Evolutionary conservation across 352 stramenopile species (phyloP), one percentile per base, ranked within the genome.

Genomic region (Phytophthora litchii): DNA sequence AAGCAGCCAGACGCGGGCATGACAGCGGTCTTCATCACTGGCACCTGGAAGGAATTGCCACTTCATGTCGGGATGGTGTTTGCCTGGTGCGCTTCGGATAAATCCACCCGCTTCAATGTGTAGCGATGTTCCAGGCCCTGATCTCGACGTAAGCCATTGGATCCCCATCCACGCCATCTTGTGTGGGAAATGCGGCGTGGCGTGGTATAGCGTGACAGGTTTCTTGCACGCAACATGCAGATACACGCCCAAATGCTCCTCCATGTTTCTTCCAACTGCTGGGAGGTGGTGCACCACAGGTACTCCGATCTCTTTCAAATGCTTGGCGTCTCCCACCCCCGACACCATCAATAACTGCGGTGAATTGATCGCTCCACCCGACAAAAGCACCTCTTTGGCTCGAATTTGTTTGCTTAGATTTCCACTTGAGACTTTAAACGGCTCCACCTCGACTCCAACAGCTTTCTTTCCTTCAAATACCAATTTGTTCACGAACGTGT

Each of bases 241-340:
- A 56, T 94, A 95, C n/a, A 92, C 67, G 17, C 92, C 84, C 20
- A 95, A 52, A 47, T 95, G 86, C 37, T 95, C 86, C 47, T 95
- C 84, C 72, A 95, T 76, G 74, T 95, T 92, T 50, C 88, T 68
- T 27, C 86, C 86, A 14, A 95, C 84, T 13, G 83, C 80, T 3
- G 84, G 76, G 20, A 90, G 29, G 60, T 94, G 64, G 21, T 90
- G 71, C n/a, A 92, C 70, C 12, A 92, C 50, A 1, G 83, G 80
- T 19, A 94, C 69, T 21, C 67, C 76, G 10, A 92, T 31, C 7
- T 91, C 70, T 19, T 80, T 83, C 34, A 94, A 43, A 37, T 92
- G 73, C 9, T 88, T 42, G 3, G 62, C 72, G 38, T 91, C 63
- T 14, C 88, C 88, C 1, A 96, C 78, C 10, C 88, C 88, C 0